Percentiles rank a stretch among this genome's conserved stretches.
Conservation (phyloP, 768 basidiomycete species). For the Peribolospora kevripleyi region DNA sequence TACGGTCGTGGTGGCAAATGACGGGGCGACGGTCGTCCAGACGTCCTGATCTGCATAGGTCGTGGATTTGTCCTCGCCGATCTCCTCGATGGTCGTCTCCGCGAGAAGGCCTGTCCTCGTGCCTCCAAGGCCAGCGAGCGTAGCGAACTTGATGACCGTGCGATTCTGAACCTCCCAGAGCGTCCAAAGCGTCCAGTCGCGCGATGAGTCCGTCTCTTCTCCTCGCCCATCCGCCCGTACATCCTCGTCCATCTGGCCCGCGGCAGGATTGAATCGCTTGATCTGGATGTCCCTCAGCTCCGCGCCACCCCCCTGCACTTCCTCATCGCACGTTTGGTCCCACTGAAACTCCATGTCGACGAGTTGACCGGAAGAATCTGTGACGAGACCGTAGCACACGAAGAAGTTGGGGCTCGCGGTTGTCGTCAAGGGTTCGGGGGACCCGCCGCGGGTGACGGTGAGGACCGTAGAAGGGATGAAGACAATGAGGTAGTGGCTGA, state of each 20-base stretch:
- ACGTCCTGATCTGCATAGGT: too few relatives aligned
- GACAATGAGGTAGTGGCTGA: too few relatives aligned
- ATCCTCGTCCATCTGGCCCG: too few relatives aligned
- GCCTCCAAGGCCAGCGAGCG: slow-evolving; percentile 25
- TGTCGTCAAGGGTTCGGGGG: too few relatives aligned
- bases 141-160: slow-evolving; percentile 36
- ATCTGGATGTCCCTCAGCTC: slow-evolving; percentile 56
- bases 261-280: not conserved
- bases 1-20: too few relatives aligned
- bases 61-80: too few relatives aligned
- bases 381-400: slow-evolving; percentile 18
- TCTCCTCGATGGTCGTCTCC: too few relatives aligned
- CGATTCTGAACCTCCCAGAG: slow-evolving; percentile 64
- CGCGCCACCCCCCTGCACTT: slow-evolving; percentile 33
- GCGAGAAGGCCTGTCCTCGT: slow-evolving; percentile 8
- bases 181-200: slow-evolving; percentile 31
- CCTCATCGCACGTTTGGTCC: slow-evolving; percentile 27
- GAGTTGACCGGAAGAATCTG: slow-evolving; percentile 30
- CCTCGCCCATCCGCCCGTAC: too few relatives aligned
- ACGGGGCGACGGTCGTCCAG: too few relatives aligned
- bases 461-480: too few relatives aligned
- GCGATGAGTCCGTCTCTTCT: slow-evolving; percentile 10
- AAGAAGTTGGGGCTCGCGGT: slow-evolving; percentile 1
- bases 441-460: too few relatives aligned
- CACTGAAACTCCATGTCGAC: slow-evolving; percentile 7